Evolutionary conservation across 2,329 filamentous ascomycete genomes (phyloP), one percentile per base, ranked within the genome.

Genomic region (Huntiella abstrusa): DNA sequence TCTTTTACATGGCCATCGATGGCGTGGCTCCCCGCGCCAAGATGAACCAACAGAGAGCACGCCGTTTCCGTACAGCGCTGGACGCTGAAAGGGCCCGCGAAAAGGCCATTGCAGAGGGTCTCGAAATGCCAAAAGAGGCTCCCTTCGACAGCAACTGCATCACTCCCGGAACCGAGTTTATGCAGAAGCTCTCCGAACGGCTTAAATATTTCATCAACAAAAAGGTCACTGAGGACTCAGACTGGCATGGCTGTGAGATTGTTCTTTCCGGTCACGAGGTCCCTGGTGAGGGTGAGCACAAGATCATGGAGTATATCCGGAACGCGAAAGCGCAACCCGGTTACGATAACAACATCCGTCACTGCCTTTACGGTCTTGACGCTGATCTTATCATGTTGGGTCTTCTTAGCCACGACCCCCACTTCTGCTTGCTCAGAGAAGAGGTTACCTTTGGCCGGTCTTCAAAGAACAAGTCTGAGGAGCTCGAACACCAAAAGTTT

Each of bases 291-390:
- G 91, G 91, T 56, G 91, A 98, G 63, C 91, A 98, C 69, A 98
- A 98, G 67, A 94, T 98, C 64, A 98, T 98, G 91, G 92, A 98
- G 64, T 98, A 98, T 63, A 98, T 98, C 62, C 83, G 91, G 55
- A 84, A 92, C 62, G 84, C 91, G 52, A 96, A 96, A 69, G 86
- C 88, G 42, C 91, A 98, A 62, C 83, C 83, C 2, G 76, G 80
- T 52, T 98, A 98, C 62, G 80, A 94, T 60, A 74, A 84, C 43
- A 96, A 98, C 57, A 76, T 94, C 51, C 83, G 91, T 49, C 91
- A 98, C 64, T 98, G 92, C 63, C 70, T 98, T 52, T 98, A 98
- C 63, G 92, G 92, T 17, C 73, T 98, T 43, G 91, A 98, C 64
- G 91, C 91, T 39, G 91, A 98, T 67, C 67, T 98, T 53, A 98